phyloP scores from a whole-genome alignment of 2,329 filamentous ascomycete species.

The Beauveria scarabaeidicola region DNA sequence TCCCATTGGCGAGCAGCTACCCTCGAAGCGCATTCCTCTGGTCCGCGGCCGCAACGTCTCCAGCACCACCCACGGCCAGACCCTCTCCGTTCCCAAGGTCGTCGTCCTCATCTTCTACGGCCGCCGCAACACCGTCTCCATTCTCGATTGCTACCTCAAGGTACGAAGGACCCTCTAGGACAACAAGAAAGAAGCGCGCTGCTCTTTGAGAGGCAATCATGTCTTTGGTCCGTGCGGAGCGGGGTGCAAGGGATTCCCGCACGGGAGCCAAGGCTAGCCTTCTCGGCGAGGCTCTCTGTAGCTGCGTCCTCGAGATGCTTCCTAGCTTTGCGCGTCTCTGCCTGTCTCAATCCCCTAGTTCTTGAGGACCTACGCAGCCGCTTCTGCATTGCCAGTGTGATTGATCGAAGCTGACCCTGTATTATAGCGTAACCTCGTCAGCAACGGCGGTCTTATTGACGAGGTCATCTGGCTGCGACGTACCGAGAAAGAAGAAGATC shows the following conservation, averaged over 20 bases:
- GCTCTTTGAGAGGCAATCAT: background rate
- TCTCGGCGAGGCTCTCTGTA: background rate
- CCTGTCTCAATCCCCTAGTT: background rate
- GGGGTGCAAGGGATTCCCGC: background rate
- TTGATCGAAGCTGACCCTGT: background rate
- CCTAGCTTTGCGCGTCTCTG: background rate
- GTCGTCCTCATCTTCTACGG: slow-evolving; percentile 40
- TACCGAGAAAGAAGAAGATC: slow-evolving; percentile 30
- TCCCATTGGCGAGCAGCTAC: background rate
- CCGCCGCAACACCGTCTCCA: slow-evolving; percentile 33
- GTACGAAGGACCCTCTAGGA: slow-evolving; percentile 15
- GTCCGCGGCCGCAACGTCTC: slow-evolving; percentile 9
- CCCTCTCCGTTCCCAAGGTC: slow-evolving; percentile 22
- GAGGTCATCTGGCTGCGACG: slow-evolving; percentile 36
- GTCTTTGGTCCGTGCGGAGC: background rate
- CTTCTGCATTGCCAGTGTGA: background rate
- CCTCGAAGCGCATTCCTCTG: slow-evolving; percentile 5
- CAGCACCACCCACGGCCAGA: slow-evolving; percentile 7
- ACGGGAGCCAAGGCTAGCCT: background rate
- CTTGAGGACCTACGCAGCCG: background rate
- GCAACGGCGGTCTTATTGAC: slow-evolving; percentile 36
- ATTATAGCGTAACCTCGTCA: slow-evolving; percentile 32
- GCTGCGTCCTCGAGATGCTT: background rate
- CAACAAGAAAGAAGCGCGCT: background rate
- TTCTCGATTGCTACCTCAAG: slow-evolving; percentile 39